Conservation (phyloP, 179 eudicot genomes). For the Carnegiea gigantea region DNA sequence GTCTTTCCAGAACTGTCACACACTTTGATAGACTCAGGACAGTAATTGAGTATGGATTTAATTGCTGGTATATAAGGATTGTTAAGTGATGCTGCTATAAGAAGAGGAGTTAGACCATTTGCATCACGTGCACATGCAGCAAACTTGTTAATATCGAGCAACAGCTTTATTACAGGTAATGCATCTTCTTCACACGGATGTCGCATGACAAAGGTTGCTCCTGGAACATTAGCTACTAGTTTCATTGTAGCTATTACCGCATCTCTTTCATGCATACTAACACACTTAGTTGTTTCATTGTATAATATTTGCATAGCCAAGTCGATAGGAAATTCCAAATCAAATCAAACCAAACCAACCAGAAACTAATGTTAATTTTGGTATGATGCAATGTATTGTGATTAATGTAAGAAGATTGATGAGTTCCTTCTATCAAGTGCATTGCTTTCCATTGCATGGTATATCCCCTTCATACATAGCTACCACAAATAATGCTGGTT, state of each 20-base stretch:
- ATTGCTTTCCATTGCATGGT: too few relatives aligned
- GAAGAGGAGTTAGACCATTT: constrained; percentile 26
- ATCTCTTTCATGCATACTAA: neutral
- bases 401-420: too few relatives aligned
- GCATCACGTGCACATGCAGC: constrained; percentile 7
- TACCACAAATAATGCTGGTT: too few relatives aligned
- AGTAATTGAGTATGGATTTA: neutral
- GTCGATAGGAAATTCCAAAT: too few relatives aligned
- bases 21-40: constrained; percentile 10
- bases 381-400: too few relatives aligned
- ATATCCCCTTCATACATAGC: too few relatives aligned
- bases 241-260: neutral
- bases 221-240: neutral
- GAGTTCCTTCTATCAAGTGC: too few relatives aligned
- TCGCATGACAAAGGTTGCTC: neutral
- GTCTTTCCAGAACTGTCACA: neutral
- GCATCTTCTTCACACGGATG: neutral
- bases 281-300: too few relatives aligned
- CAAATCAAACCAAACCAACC: too few relatives aligned
- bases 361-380: too few relatives aligned
- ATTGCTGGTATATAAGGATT: neutral
- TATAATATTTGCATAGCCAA: too few relatives aligned
- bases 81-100: constrained; percentile 4
- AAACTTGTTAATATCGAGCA: constrained; percentile 2
- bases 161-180: neutral